Conservation (phyloP, 257 asterid species). For the Solanum acaule region DNA sequence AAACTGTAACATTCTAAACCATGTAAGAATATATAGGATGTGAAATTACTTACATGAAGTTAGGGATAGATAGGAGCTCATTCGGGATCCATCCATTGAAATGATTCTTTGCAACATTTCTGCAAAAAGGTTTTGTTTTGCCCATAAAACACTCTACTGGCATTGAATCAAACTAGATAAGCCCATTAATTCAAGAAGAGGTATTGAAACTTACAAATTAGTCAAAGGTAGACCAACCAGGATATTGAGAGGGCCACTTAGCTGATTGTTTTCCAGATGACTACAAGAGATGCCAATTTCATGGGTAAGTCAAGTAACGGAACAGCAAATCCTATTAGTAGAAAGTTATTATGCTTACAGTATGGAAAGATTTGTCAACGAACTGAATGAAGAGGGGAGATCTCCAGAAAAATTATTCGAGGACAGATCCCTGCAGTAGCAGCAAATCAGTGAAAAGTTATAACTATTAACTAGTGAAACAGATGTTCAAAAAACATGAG, state of each 20-base stretch:
- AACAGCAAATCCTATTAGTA: conserved; percentile 3
- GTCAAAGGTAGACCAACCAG: conserved; percentile 69
- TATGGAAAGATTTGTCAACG: conserved; percentile 69
- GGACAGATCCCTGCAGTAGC: conserved; percentile 68
- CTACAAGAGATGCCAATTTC: conserved; percentile 32
- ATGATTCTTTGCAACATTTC: conserved; percentile 88
- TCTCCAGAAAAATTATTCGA: conserved; percentile 80
- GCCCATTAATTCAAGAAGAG: background rate
- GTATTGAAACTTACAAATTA: conserved; percentile 53
- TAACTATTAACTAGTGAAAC: background rate
- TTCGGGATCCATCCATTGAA: conserved; percentile 92
- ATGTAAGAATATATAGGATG: background rate
- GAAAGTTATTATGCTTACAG: conserved; percentile 53
- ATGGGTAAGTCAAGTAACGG: conserved; percentile 9
- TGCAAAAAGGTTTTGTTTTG: conserved; percentile 19
- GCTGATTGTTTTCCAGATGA: conserved; percentile 63
- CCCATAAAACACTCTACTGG: background rate
- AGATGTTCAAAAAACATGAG: background rate
- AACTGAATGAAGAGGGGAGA: conserved; percentile 67
- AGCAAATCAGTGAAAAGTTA: conserved; percentile 8
- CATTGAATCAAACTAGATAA: background rate
- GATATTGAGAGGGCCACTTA: conserved; percentile 69
- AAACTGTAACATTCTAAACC: background rate
- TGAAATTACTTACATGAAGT: conserved; percentile 55
- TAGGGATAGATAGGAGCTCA: conserved; percentile 62